Evolutionary conservation across 371 early-diverging fungal species (phyloP), one percentile per base, ranked within the genome.

Genomic region (Actinomucor elegans): DNA sequence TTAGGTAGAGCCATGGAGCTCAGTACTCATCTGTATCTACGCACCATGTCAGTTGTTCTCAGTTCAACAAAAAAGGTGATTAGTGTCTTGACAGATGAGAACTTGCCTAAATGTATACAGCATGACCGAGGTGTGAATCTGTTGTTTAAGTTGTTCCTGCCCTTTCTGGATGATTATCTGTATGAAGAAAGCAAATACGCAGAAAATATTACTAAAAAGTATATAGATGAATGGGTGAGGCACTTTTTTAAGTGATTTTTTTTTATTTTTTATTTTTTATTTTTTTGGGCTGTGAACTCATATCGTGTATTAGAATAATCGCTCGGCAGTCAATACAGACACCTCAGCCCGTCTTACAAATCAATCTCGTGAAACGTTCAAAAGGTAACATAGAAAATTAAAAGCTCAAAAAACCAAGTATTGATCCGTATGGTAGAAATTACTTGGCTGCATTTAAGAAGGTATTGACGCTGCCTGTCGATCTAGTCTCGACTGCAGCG

Each of bases 121-220:
- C 46, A 59, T 14, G 77, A 72, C 23, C 60, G 75, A 28, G 73
- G 73, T 5, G 53, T 67, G 31, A 62, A 82, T 27, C 73, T 89
- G 40, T 69, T 91, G 50, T 80, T 73, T 59, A 85, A 83, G 42
- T 73, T 89, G 18, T 84, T 89, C 61, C 77, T 90, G 53, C 88
- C 89, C 37, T 79, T 83, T 38, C 75, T 90, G 53, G 75, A 86
- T 41, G 87, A 89, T 54, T 91, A 91, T 64, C 61, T 91, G 10
- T 57, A 64, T 35, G 80, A 74, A 37, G 81, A 81, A 60, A 42
- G 66, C 15, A 28, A 57, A 5, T 67, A 67, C 42, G 64, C 75
- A n/a, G 66, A 69, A 26, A 48, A 47, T 15, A 57, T 58, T 8
- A 73, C 68, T 15, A 66, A 66, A 17, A 56, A 70, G 35, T 48